Evolutionary conservation across 345 rosid genomes (phyloP), one percentile per base, ranked within the genome.

Genomic region (Pugionium cornutum): DNA sequence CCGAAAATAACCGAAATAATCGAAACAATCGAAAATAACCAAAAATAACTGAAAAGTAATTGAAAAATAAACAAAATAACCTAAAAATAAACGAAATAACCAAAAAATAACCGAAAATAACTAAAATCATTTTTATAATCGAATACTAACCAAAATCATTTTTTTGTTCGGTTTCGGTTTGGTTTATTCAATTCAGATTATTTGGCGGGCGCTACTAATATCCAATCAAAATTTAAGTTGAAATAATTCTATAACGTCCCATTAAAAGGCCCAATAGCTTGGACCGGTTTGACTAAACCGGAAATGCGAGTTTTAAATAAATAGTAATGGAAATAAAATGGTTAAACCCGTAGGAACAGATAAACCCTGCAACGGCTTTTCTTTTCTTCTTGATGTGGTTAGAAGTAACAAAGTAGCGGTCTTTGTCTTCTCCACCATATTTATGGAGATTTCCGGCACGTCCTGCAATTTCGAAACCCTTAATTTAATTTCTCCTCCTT

Each of bases 361-460:
- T 72, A 72, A 72, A 72, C 76, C 76, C 76, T 55, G 75, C 11
- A 47, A 62, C 48, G 45, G 52, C 9, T 31, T 32, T 43, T 64
- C 61, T 33, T 35, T 2, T 44, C 28, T 1, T 65, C 43, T 53
- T 47, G 32, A 40, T 51, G 67, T 69, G 46, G 67, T 60, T 26
- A 35, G 53, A 70, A 31, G 69, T 53, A 36, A 67, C 56, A 62
- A 62, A 69, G 53, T 35, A 32, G n/a, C 37, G 31, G 53, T 7
- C 62, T 53, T 45, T 56, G 40, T 69, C 64, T 51, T 44, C 71
- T 44, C 42, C 67, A 46, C 45, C 39, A 50, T 61, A 53, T 61
- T 54, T 10, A 74, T 40, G 77, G 58, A 61, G 73, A 52, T 67
- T 37, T 25, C 51, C 54, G 9, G 43, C 26, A 51, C 30, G 6